A percentile compares a stretch with the other conserved stretches of the same genome.
phyloP scores from a whole-genome alignment of 1,284 basidiomycete species.

The Cryptococcus sp. region DNA sequence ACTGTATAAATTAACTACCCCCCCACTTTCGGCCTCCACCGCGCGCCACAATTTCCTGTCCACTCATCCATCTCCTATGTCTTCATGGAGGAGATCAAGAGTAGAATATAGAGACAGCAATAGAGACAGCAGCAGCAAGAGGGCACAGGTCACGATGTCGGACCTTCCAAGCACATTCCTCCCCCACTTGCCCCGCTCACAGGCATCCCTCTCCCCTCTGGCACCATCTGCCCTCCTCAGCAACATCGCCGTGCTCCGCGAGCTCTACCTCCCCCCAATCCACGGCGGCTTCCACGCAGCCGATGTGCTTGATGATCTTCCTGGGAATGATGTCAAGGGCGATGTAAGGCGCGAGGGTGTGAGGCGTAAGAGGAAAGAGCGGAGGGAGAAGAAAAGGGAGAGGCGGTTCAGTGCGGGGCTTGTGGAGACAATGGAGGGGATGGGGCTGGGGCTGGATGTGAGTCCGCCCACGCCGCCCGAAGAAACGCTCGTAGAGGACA shows the following conservation, averaged over 20 bases:
- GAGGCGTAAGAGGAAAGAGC: slow-evolving; percentile 2
- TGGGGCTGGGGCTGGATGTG: slow-evolving; percentile 26
- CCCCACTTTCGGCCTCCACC: slow-evolving; percentile 7
- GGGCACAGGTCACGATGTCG: slow-evolving; percentile 1
- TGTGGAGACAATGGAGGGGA: slow-evolving; percentile 33
- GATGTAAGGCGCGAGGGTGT: background rate
- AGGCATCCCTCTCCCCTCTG: slow-evolving; percentile 35
- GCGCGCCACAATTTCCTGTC: background rate
- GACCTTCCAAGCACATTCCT: slow-evolving; percentile 25
- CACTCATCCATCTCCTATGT: background rate
- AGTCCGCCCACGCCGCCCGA: background rate
- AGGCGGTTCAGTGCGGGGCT: slow-evolving; percentile 21
- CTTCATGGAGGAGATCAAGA: too few relatives aligned
- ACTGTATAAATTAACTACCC: background rate
- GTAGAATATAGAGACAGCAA: background rate
- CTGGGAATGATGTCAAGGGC: background rate
- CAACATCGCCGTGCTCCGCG: slow-evolving; percentile 35
- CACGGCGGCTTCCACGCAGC: slow-evolving; percentile 40
- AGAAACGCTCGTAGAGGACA: background rate
- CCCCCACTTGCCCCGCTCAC: slow-evolving; percentile 35
- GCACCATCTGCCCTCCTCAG: slow-evolving; percentile 25
- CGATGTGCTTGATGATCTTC: slow-evolving; percentile 19
- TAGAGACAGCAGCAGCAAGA: too few relatives aligned
- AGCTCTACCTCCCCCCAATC: slow-evolving; percentile 44
- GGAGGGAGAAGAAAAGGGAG: slow-evolving; percentile 18